Evolutionary conservation across 495 filamentous ascomycete genomes (phyloP).

Genomic region (Aspergillus bertholletiae): DNA sequence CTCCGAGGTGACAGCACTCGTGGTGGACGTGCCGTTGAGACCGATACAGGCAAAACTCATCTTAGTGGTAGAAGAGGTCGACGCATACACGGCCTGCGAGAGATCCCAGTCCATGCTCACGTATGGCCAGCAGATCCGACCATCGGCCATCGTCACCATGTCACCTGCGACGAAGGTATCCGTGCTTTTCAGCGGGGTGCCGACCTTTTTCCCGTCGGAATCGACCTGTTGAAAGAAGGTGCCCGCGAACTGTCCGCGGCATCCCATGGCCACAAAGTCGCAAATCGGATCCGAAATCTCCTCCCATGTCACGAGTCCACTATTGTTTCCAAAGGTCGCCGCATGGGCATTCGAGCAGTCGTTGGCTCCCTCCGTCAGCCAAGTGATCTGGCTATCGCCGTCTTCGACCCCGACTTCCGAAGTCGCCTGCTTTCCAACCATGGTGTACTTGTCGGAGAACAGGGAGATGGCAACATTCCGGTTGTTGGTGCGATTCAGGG

Average conservation of each 20-base stretch:
- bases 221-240: conserved; percentile 49
- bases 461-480: conserved; percentile 49
- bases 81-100: conserved; percentile 23
- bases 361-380: conserved; percentile 41
- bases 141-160: conserved; percentile 45
- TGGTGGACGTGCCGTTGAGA: background rate
- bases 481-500: conserved; percentile 41
- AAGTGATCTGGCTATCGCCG: conserved; percentile 51
- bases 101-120: conserved; percentile 48
- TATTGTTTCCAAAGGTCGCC: conserved; percentile 41
- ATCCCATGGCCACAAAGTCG: conserved; percentile 49
- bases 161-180: conserved; percentile 52
- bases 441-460: conserved; percentile 47
- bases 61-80: conserved; percentile 20
- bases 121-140: conserved; percentile 54
- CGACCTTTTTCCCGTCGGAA: conserved; percentile 37
- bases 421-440: conserved; percentile 42
- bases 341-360: conserved; percentile 53
- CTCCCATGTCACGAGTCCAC: conserved; percentile 52
- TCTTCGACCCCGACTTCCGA: conserved; percentile 42
- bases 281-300: conserved; percentile 46
- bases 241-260: conserved; percentile 45
- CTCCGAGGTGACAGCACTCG: background rate
- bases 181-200: conserved; percentile 29
- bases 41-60: conserved; percentile 48